A percentile compares a stretch with the other conserved stretches of the same genome.
Evolutionary conservation across 225 moss, liverwort and hornwort species (phyloP).

Genomic region (Physcomitrium patens): DNA sequence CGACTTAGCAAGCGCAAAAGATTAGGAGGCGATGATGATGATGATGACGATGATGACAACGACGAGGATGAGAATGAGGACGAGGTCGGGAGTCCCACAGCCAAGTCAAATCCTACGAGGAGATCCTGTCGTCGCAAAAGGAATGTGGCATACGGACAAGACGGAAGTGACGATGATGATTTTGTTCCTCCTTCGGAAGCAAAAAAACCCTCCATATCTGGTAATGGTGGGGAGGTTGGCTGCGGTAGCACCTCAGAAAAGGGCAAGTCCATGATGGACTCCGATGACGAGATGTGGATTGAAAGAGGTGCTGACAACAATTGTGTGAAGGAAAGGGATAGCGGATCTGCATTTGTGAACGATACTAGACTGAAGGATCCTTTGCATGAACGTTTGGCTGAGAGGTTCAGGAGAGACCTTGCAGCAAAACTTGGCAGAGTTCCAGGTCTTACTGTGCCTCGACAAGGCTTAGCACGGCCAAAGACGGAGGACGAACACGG

Average conservation of each 20-base stretch:
- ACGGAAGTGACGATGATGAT: conserved; percentile 60
- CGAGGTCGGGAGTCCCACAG: conserved; percentile 20
- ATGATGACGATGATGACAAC: conserved; percentile 28
- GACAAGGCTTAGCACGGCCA: conserved; percentile 1
- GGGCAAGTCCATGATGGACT: conserved; percentile 50
- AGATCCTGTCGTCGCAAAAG: conserved; percentile 62
- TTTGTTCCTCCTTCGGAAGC: conserved; percentile 36
- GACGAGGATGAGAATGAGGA: conserved; percentile 41
- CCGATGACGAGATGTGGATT: conserved; percentile 27
- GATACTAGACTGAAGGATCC: conserved; percentile 20
- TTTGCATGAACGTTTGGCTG: conserved; percentile 38
- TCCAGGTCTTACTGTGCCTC: conserved; percentile 19
- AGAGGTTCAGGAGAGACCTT: conserved; percentile 41
- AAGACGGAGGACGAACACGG: conserved; percentile 12
- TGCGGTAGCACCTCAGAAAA: conserved; percentile 55
- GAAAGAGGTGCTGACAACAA: conserved; percentile 35
- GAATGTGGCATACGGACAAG: conserved; percentile 55
- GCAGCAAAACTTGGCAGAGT: conserved; percentile 32
- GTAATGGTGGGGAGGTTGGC: conserved; percentile 37
- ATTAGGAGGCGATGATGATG: not conserved
- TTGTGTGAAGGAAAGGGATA: conserved; percentile 10
- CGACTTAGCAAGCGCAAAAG: conserved; percentile 33
- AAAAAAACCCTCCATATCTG: conserved; percentile 39
- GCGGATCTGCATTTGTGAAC: conserved; percentile 30
- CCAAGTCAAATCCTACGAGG: conserved; percentile 35